Percentiles rank a stretch among this genome's conserved stretches.
Conservation (phyloP, 2,329 filamentous ascomycete genomes). For the Epichloe baconii region DNA sequence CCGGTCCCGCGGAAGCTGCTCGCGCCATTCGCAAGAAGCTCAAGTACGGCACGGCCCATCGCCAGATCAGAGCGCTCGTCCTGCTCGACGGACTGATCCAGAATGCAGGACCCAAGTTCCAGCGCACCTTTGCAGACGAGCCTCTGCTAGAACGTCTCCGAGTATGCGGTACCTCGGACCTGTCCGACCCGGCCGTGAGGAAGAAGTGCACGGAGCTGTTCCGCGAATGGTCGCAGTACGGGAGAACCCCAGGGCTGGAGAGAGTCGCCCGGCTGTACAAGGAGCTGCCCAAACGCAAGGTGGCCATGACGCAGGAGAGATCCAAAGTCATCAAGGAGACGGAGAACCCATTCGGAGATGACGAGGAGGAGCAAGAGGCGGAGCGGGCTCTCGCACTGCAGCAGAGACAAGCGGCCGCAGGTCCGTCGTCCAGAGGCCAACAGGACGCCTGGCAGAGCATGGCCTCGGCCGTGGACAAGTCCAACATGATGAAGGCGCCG, state of each 20-base stretch:
- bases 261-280: slow-evolving; percentile 65
- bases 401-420: slow-evolving; percentile 11
- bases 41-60: slow-evolving; percentile 93
- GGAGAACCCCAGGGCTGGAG: slow-evolving; percentile 65
- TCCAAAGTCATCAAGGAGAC: slow-evolving; percentile 78
- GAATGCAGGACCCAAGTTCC: slow-evolving; percentile 80
- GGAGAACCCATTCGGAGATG: slow-evolving; percentile 56
- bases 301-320: slow-evolving; percentile 60
- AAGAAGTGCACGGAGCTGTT: slow-evolving; percentile 83
- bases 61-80: slow-evolving; percentile 76
- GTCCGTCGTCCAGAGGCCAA: slow-evolving; percentile 2
- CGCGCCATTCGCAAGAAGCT: slow-evolving; percentile 93
- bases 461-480: slow-evolving; percentile 10
- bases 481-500: slow-evolving; percentile 18
- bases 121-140: slow-evolving; percentile 79
- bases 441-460: background rate
- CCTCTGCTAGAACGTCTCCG: slow-evolving; percentile 82
- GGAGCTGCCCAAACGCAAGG: slow-evolving; percentile 53
- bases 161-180: slow-evolving; percentile 70
- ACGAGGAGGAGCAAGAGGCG: slow-evolving; percentile 46
- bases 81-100: slow-evolving; percentile 89
- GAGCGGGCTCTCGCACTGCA: slow-evolving; percentile 18
- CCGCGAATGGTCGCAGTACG: slow-evolving; percentile 79
- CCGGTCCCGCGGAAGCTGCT: slow-evolving; percentile 78
- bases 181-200: slow-evolving; percentile 76